A percentile compares a stretch with the other conserved stretches of the same genome.
Evolutionary conservation across 345 rosid genomes (phyloP).

Genomic region (Syzygium oleosum): DNA sequence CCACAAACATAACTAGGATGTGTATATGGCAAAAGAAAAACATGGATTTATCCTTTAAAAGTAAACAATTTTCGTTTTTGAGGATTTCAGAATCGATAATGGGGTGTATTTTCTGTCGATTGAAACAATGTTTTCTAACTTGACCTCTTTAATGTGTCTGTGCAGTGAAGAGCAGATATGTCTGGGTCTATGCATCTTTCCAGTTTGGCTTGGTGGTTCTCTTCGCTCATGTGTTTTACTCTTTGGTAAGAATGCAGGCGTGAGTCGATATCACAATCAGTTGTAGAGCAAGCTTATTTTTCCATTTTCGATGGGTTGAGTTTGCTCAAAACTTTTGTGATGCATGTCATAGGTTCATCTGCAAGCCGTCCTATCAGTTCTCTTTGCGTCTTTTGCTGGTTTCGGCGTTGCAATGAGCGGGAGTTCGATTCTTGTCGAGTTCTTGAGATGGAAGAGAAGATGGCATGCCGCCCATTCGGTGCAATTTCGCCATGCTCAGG

Average conservation of each 20-base stretch:
- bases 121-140: neutral
- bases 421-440: conserved; percentile 67
- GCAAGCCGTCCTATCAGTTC: conserved; percentile 63
- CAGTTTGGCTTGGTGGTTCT: conserved; percentile 80
- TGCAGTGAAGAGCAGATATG: conserved; percentile 73
- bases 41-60: neutral
- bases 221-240: conserved; percentile 78
- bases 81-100: neutral
- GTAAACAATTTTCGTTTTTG: neutral
- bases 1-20: neutral
- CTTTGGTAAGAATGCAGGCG: conserved; percentile 47
- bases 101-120: neutral
- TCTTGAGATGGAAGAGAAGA: conserved; percentile 65
- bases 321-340: neutral
- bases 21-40: neutral
- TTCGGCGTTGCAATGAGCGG: conserved; percentile 83
- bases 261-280: neutral
- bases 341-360: conserved; percentile 37
- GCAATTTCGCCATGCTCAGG: conserved; percentile 8
- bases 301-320: neutral
- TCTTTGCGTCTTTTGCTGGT: conserved; percentile 77
- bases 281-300: neutral
- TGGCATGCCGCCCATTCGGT: conserved; percentile 15
- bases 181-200: conserved; percentile 80
- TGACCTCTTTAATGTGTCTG: neutral